Evolutionary conservation across 345 rosid species (phyloP).

Genomic region (Sapria himalayana): DNA sequence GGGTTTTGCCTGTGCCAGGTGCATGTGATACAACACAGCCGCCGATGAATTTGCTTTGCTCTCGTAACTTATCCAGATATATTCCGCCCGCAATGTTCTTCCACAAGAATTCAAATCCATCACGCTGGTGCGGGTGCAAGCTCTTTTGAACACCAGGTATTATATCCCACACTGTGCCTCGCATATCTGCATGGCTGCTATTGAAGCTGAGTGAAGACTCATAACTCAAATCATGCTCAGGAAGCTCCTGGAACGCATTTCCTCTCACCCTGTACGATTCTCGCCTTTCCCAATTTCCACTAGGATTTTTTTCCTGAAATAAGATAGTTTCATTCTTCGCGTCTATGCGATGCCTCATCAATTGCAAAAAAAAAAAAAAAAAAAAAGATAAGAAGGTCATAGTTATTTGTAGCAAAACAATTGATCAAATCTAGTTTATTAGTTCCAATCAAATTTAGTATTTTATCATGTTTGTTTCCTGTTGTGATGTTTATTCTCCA

Average conservation of each 20-base stretch:
- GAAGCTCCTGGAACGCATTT: constrained; percentile 6
- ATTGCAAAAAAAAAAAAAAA: no score
- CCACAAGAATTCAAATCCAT: constrained; percentile 77
- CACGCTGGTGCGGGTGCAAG: constrained; percentile 50
- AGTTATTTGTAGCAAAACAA: no score
- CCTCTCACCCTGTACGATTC: constrained; percentile 2
- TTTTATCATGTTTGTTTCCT: no score
- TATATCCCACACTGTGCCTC: constrained; percentile 53
- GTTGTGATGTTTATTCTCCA: no score
- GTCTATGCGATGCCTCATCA: no score
- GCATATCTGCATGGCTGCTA: background rate
- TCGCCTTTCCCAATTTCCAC: constrained; percentile 10
- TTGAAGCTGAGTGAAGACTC: constrained; percentile 4
- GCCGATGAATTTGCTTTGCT: constrained; percentile 9
- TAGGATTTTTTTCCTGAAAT: constrained; percentile 9
- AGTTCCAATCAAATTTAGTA: no score
- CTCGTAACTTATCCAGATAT: constrained; percentile 21
- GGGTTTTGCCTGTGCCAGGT: constrained; percentile 79
- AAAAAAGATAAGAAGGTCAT: no score
- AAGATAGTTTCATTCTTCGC: no score
- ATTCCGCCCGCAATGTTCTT: constrained; percentile 44
- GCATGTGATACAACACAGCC: constrained; percentile 64
- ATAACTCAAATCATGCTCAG: constrained; percentile 3
- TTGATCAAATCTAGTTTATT: no score
- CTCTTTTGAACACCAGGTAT: constrained; percentile 30